Evolutionary conservation across 2,329 filamentous ascomycete species (phyloP), one percentile per base, ranked within the genome.

Genomic region (Chaetomiaceae sp.): DNA sequence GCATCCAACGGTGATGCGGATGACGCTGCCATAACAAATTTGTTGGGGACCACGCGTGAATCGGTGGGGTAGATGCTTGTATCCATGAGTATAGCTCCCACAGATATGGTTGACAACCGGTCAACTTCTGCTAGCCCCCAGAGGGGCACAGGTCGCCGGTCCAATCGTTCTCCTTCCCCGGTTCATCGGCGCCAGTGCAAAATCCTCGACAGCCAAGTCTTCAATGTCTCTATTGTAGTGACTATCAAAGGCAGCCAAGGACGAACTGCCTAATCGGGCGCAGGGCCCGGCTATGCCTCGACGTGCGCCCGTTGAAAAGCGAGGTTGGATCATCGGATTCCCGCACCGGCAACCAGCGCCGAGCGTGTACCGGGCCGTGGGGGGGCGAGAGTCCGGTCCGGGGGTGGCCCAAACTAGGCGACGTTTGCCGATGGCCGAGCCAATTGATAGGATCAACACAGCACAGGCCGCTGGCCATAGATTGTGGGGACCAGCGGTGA

Each of bases 351-450:
- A 32, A 16, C 5, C 16, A 21, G 45, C 5, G 25, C n/a, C 21
- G 40, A 38, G 11, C 33, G 30, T 9, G 9, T 9, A 20, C 27
- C 48, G 48, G 33, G 23, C 40, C 48, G 48, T n/a, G 38, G 13
- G 9, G n/a, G n/a, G 20, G 38, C 48, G 32, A 23, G 11, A n/a
- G 14, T 29, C 14, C 48, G 48, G 48, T 13, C 48, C 48, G 48
- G 33, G 3, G 3, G 16, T 10, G 27, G 41, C 20, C n/a, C n/a
- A 13, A 20, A 11, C 23, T 13, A 44, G 32, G 32, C 38, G 20
- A 30, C 9, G 18, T 5, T 16, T 43, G 8, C 30, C 30, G 37
- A 29, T 32, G 23, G 30, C 16, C 11, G 5, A 27, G n/a, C n/a
- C 25, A n/a, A 40, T 34, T 14, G 5, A 34, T 9, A 21, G 3